A percentile compares a stretch with the other conserved stretches of the same genome.
phyloP scores from a whole-genome alignment of 139 green algal species.

The Eudorina sp. region DNA sequence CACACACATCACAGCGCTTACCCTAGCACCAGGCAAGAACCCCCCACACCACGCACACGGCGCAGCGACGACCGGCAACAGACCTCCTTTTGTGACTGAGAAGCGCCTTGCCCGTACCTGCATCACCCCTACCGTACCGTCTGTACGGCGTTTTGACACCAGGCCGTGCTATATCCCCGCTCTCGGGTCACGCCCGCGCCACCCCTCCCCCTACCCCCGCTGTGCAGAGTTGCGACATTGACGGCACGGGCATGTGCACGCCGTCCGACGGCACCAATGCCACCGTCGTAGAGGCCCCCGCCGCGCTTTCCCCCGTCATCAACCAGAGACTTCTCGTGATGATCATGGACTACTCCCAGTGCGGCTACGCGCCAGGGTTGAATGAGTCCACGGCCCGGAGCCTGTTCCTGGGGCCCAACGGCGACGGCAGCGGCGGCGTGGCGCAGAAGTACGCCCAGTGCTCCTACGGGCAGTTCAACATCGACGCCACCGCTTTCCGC shows the following conservation, averaged over 20 bases:
- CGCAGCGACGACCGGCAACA: too few species aligned
- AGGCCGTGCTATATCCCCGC: too few species aligned
- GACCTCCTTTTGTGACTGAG: too few species aligned
- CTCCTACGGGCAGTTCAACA: slow-evolving; percentile 9
- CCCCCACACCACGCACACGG: too few species aligned
- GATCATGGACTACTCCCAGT: not conserved
- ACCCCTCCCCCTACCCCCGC: too few species aligned
- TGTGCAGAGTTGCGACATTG: not conserved
- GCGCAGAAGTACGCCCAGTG: not conserved
- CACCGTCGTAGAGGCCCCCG: not conserved
- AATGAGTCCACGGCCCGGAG: not conserved
- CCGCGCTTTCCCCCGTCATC: not conserved
- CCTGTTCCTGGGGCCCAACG: not conserved
- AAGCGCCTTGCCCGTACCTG: too few species aligned
- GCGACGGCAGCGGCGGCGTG: not conserved
- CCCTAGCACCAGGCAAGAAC: too few species aligned
- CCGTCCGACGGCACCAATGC: not conserved
- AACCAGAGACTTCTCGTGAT: not conserved
- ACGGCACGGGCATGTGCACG: not conserved
- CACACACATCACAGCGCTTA: too few species aligned
- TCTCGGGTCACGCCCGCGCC: too few species aligned
- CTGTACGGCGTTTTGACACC: too few species aligned
- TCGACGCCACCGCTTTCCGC: not conserved
- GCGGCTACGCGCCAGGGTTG: not conserved
- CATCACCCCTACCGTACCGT: too few species aligned